Percentiles rank a stretch among this genome's conserved stretches.
phyloP scores from a whole-genome alignment of 2,329 filamentous ascomycete species.

The Colletotrichum truncatum region DNA sequence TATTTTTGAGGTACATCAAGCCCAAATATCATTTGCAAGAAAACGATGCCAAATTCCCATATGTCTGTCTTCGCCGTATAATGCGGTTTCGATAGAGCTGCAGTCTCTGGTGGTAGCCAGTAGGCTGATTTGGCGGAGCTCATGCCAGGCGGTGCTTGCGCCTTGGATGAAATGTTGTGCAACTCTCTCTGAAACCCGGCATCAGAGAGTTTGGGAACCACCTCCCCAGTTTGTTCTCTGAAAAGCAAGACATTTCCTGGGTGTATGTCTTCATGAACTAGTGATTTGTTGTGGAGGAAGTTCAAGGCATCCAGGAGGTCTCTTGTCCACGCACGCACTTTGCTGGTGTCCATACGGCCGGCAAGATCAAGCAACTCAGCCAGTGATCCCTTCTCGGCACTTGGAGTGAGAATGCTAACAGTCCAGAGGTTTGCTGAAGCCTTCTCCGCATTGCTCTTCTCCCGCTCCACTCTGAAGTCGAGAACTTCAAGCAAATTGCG shows the following conservation, averaged over 20 bases:
- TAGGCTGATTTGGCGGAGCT: constrained; percentile 78
- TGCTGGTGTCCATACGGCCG: constrained; percentile 76
- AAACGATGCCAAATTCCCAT: constrained; percentile 93
- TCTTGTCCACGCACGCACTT: constrained; percentile 88
- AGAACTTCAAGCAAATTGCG: constrained; percentile 81
- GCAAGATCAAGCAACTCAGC: constrained; percentile 84
- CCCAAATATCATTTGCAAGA: constrained; percentile 94
- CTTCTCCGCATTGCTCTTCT: constrained; percentile 49
- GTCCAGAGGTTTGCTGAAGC: constrained; percentile 64
- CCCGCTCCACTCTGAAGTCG: constrained; percentile 80
- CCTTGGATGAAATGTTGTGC: constrained; percentile 66
- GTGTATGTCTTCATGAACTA: constrained; percentile 87
- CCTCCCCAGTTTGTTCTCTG: constrained; percentile 72
- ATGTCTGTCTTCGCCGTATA: constrained; percentile 85
- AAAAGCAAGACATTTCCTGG: constrained; percentile 82
- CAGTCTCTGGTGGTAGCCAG: constrained; percentile 85
- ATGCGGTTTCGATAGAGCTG: constrained; percentile 67
- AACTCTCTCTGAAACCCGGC: constrained; percentile 75
- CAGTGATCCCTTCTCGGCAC: constrained; percentile 84
- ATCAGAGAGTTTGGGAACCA: constrained; percentile 79
- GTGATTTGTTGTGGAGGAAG: constrained; percentile 84
- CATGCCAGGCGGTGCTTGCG: constrained; percentile 60
- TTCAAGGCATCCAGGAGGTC: constrained; percentile 90
- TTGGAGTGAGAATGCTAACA: constrained; percentile 78
- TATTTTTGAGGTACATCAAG: constrained; percentile 79